Evolutionary conservation across 2,329 filamentous ascomycete genomes (phyloP), one percentile per base, ranked within the genome.

Genomic region (Epichloe elymi): DNA sequence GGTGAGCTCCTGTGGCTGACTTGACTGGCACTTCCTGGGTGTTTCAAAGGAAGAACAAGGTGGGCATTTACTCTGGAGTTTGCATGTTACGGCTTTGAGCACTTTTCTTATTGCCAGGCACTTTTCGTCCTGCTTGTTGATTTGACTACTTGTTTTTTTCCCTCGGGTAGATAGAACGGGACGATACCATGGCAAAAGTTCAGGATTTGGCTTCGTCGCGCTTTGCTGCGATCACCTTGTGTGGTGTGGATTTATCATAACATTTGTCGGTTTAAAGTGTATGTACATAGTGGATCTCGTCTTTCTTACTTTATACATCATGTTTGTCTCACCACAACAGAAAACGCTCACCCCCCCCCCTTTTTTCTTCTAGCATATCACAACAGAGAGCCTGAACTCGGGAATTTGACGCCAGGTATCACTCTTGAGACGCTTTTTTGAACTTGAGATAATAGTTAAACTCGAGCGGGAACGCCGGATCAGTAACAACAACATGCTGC

Each of bases 401-500:
- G 10, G 10, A 30, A 30, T 12, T 42, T 23, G 19, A 42, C 40
- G 5, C 40, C 5, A 17, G 1, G 11, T 19, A 12, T 19, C 20
- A 12, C 40, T 11, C 19, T 49, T 33, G 26, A 12, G 54, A 54
- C 14, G 43, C 39, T 30, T 55, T 51, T 55, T 69, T 70, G 57
- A 79, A 79, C 51, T 67, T 70, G 40, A 82, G 63, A 57, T 70
- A 70, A 58, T 78, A 82, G 55, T 72, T 73, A 60, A 81, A 82
- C 63, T 86, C 79, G 26, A 87, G 83, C 36, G 82, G 80, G 63
- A 94, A 93, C 1, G 88, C 87, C n/a, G 88, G 86, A 66, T 97
- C 91, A 15, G 88, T 90, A 45, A 98, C 85, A n/a, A 82, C 88
- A 46, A 98, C 78, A 67, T 96, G 88, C 63, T 96, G 86, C 12